Conservation (phyloP, 2,329 filamentous ascomycete species). For the Botrytis cinerea region DNA sequence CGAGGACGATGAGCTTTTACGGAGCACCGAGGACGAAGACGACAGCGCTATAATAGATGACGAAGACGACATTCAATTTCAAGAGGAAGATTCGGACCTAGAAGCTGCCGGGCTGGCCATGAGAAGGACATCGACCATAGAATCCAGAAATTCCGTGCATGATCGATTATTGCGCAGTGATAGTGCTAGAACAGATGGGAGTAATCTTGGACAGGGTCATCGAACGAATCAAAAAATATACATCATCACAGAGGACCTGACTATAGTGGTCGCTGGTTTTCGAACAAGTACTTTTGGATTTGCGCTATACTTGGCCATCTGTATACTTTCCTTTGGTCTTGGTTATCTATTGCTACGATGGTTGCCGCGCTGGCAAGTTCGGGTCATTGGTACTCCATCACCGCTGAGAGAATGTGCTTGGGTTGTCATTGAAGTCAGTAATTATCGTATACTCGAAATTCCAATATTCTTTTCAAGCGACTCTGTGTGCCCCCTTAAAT, state of each 20-base stretch:
- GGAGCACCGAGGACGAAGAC: slow-evolving; percentile 44
- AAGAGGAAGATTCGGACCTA: slow-evolving; percentile 40
- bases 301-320: slow-evolving; percentile 68
- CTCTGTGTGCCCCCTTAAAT: background rate
- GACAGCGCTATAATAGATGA: slow-evolving; percentile 45
- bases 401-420: slow-evolving; percentile 77
- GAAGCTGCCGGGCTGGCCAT: slow-evolving; percentile 43
- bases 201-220: slow-evolving; percentile 59
- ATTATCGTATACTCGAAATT: slow-evolving; percentile 14
- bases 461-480: slow-evolving; percentile 1
- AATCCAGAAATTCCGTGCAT: slow-evolving; percentile 58
- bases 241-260: slow-evolving; percentile 89
- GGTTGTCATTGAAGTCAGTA: slow-evolving; percentile 81
- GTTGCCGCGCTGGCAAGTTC: slow-evolving; percentile 85
- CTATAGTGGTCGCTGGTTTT: slow-evolving; percentile 91
- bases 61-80: slow-evolving; percentile 42
- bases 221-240: slow-evolving; percentile 87
- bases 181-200: slow-evolving; percentile 69
- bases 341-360: slow-evolving; percentile 85
- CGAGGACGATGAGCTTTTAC: slow-evolving; percentile 49
- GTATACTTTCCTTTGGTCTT: slow-evolving; percentile 70
- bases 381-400: slow-evolving; percentile 67
- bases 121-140: slow-evolving; percentile 64
- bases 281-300: slow-evolving; percentile 72
- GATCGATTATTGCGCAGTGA: slow-evolving; percentile 70